These are phyloP conservation scores for Biscogniauxia marginata DNA, from an alignment of 2,329 filamentous ascomycete genomes.

Conservation along the genomic window DNA sequence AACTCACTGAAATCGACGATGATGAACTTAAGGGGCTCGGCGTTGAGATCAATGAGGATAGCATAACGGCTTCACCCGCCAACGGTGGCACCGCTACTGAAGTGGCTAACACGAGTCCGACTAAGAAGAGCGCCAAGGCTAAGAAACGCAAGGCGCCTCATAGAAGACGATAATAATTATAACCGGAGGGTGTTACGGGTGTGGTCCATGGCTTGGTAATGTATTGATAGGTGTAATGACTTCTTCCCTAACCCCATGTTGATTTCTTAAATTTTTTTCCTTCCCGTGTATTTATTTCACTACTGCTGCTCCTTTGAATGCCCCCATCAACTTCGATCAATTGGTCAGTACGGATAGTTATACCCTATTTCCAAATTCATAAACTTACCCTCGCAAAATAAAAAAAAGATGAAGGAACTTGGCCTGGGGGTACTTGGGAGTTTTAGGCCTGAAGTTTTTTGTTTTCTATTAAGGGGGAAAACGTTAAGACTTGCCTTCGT, in stretches of 20 bases:
- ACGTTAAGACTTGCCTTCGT: constrained; percentile 8
- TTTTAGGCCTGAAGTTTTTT: constrained; percentile 4
- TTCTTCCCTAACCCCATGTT: not conserved
- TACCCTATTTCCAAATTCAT: not conserved
- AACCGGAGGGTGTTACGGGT: constrained; percentile 1
- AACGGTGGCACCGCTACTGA: constrained; percentile 23
- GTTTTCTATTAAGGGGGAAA: constrained; percentile 7
- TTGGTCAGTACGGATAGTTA: not conserved
- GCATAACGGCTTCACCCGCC: constrained; percentile 40
- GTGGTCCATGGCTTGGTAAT: constrained; percentile 7
- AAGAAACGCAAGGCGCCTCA: constrained; percentile 29
- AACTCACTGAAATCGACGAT: constrained; percentile 88
- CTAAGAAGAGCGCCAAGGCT: constrained; percentile 26
- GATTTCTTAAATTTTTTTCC: constrained; percentile 5
- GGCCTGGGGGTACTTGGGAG: not conserved
- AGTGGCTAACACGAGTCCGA: constrained; percentile 19
- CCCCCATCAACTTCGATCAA: not conserved
- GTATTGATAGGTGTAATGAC: constrained; percentile 9
- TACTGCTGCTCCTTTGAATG: constrained; percentile 3
- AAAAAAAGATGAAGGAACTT: not conserved
- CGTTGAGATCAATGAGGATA: constrained; percentile 51
- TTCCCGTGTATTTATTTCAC: constrained; percentile 23
- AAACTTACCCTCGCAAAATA: not conserved
- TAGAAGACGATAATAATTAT: constrained; percentile 21
- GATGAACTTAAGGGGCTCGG: constrained; percentile 76